These are phyloP conservation scores for Sporobolomyces pararoseus DNA, from an alignment of 768 basidiomycete genomes.

Conservation along the genomic window DNA sequence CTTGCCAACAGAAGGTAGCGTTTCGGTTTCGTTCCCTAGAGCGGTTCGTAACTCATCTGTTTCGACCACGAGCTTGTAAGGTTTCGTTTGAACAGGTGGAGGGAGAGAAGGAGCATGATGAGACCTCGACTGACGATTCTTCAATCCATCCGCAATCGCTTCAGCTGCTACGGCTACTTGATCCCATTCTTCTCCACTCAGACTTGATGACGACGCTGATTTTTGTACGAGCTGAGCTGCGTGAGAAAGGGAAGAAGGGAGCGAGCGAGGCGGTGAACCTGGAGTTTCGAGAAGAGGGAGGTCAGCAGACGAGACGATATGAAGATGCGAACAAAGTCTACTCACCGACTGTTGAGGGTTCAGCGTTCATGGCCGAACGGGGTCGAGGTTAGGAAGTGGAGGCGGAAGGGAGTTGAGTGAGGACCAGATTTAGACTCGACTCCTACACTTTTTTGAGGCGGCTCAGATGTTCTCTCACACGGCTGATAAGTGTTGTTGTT, in stretches of 20 bases:
- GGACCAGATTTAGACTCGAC: no score
- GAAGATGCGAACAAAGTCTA: no score
- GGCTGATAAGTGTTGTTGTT: no score
- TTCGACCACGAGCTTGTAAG: fast-evolving
- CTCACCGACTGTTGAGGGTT: no score
- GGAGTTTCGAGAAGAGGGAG: no score
- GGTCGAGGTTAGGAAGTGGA: no score
- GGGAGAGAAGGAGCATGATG: not conserved
- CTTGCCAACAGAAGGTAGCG: not conserved
- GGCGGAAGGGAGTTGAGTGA: no score
- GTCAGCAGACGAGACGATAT: no score
- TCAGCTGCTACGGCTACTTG: not conserved
- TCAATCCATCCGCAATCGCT: slow-evolving; percentile 20
- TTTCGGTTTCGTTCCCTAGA: not conserved
- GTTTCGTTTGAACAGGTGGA: not conserved
- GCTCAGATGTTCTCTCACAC: no score
- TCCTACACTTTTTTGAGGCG: no score
- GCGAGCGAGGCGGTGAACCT: not conserved
- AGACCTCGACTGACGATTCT: slow-evolving; percentile 19
- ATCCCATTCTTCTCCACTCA: not conserved
- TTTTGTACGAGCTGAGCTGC: not conserved
- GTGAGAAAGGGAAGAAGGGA: not conserved
- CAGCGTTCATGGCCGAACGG: no score
- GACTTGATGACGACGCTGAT: not conserved
- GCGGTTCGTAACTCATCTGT: slow-evolving; percentile 21